Base-by-base conservation (phyloP, 306 rosid genomes). In the Pterocarpus macrocarpus region DNA sequence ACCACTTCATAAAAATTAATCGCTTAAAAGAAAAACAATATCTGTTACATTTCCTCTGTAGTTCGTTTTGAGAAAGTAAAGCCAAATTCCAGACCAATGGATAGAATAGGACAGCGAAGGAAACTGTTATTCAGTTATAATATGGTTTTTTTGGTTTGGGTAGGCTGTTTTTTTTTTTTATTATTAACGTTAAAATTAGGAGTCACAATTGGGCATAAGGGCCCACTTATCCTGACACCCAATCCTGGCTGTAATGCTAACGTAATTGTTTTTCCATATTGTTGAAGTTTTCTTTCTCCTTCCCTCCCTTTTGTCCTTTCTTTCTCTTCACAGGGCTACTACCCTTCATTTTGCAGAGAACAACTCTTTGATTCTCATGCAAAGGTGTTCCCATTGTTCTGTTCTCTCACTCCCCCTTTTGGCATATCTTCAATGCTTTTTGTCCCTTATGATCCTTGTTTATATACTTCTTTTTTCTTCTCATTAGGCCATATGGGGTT, bases 321-420 rank as follows among this genome's bases (percentile, higher is more conserved):
- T 38, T 57, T 77, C 64, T 79, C 15, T 65, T 62, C 77, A 69
- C 71, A 80, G 64, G 70, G 77, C 39, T 56, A 38, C 14, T 45
- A 35, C 28, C 81, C 68, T 79, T 84, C 65, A 58, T 81, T 52
- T 52, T 64, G 35, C 81, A 83, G 81, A 75, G 65, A 22, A 78
- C 69, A 59, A 12, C 67, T 80, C 68, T 88, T 4, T 71, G 80
- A 78, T 71, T 86, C 83, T 78, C 77, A 5, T 71, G 83, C 88
- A 45, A 81, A 89, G 91, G 55, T 71, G 50, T 62, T 67, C 33
- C 64, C 7, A 5, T 39, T 39, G 4, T 39, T 7, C 44, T 22
- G 28, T 22, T 22, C 28, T 22, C 28, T 22, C 28, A 22, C 28
- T 22, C 28, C 28, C 28, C 28, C 28, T 22, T 22, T 22, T 22